Evolutionary conservation across 2,329 filamentous ascomycete species (phyloP), one percentile per base, ranked within the genome.

Genomic region (Neofusicoccum sp.): DNA sequence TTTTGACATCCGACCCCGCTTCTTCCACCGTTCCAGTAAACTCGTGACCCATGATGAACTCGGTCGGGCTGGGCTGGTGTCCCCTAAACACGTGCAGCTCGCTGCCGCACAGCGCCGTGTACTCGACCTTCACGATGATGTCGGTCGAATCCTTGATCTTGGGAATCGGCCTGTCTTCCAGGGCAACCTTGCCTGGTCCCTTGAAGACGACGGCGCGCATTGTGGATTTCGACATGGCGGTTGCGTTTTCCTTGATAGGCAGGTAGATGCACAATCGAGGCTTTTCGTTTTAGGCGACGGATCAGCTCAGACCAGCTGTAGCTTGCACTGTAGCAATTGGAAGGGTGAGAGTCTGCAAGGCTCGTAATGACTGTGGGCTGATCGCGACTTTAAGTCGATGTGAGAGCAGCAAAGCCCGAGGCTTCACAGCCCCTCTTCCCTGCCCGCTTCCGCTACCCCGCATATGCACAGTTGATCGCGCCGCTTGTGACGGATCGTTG

Each of bases 141-240:
- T 97, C 93, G 63, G 83, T 85, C 5, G 86, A 83, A 64, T 91
- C 83, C 69, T 89, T 82, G 66, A 97, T 83, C 68, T 86, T 84
- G 1, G 93, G 93, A 11, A 94, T 83, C 0, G 92, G 92, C 22
- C 91, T 85, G 64, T 95, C 87, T 78, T 96, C 89, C 62, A 97
- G 78, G 0, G 85, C 88, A 61, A 96, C 84, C 71, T 91, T 87
- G 71, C 85, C 83, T 3, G 90, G 89, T 2, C 89, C 92, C 66
- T 94, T 89, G 79, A 97, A 96, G 61, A 97, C 85, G 34, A 97
- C 91, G 34, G 92, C 92, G 76, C 91, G 90, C 93, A 97, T 97
- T 0, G 85, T 63, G 36, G 91, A 64, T 22, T 54, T 45, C 31
- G 59, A 43, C 59, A 62, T 62, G 31, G 4, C 34, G 58, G 39